Evolutionary conservation across 2,329 filamentous ascomycete species (phyloP).

Genomic region (Talaromyces sp.): DNA sequence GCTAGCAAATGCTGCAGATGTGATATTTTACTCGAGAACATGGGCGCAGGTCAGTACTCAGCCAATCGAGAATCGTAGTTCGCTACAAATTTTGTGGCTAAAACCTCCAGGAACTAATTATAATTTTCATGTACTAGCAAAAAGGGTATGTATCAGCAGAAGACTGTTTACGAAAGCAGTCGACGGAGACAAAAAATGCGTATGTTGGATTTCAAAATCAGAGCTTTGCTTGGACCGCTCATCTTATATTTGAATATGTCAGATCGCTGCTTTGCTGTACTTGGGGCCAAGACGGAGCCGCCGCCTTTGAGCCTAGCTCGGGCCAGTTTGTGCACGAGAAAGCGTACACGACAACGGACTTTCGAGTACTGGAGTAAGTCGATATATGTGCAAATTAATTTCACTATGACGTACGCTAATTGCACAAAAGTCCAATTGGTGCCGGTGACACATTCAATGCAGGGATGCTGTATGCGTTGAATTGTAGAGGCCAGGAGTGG

Average conservation of each 20-base stretch:
- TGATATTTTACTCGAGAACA: constrained; percentile 72
- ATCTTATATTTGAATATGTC: neutral
- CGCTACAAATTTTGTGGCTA: too few relatives aligned
- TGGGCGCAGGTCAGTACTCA: constrained; percentile 78
- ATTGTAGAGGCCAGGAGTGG: constrained; percentile 56
- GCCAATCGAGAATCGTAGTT: too few relatives aligned
- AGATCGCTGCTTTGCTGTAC: constrained; percentile 59
- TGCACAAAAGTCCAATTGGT: constrained; percentile 62
- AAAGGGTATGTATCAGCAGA: constrained; percentile 51
- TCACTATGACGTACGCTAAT: constrained; percentile 14
- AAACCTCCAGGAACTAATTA: constrained; percentile 1
- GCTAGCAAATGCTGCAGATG: constrained; percentile 65
- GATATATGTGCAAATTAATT: neutral
- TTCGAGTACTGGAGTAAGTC: constrained; percentile 63
- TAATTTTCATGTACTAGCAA: constrained; percentile 18
- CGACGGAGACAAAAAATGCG: constrained; percentile 46
- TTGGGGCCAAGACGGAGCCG: constrained; percentile 61
- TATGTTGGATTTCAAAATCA: constrained; percentile 34
- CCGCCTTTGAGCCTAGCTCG: constrained; percentile 45
- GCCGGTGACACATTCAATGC: constrained; percentile 78
- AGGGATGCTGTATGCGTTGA: constrained; percentile 66
- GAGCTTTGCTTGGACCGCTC: neutral
- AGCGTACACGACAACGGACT: constrained; percentile 44
- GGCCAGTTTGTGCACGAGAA: constrained; percentile 44
- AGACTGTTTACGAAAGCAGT: constrained; percentile 55